Evolutionary conservation across 345 rosid species (phyloP), one percentile per base, ranked within the genome.

Genomic region (Hibiscus syriacus): DNA sequence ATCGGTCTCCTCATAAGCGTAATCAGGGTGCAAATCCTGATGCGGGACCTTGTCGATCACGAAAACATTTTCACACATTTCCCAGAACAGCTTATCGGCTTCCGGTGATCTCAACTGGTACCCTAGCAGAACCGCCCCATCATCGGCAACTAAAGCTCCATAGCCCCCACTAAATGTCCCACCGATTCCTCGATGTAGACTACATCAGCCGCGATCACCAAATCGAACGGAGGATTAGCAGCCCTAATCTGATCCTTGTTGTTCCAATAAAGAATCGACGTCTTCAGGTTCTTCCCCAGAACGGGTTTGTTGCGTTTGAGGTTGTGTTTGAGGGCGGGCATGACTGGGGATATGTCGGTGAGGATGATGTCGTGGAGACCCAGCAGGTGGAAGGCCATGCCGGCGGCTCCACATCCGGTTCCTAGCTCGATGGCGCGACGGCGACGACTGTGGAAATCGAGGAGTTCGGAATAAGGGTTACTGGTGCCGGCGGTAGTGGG

Each of bases 311-410:
- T 92, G 55, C 93, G 86, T 77, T 90, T 92, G 75, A 92, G 90
- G 75, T 90, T 92, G 86, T 85, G 97, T 73, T 83, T 88, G 55
- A 92, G 84, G 4, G 97, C 96, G 16, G 96, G 93, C 97, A 92
- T 90, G 43, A 90, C 97, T 3, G 97, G 86, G 38, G 95, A 74
- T 48, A 90, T 88, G 81, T 88, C 97, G 5, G 98, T 90, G 66
- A 92, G 92, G 19, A 92, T 68, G 69, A 92, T 67, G 74, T 88
- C 90, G 65, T 83, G 71, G 25, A 90, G 82, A 73, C 98, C 97
- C 36, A 92, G 84, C 3, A 88, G 84, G 73, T 80, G 70, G 67
- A 90, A 83, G n/a, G 93, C 88, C 98, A 92, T 88, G 4, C 89
- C 93, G 29, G 97, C 89, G 30, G 68, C 97, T 55, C 98, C 98